Evolutionary conservation across 495 filamentous ascomycete genomes (phyloP).

Genomic region (Penicillium arizonense): DNA sequence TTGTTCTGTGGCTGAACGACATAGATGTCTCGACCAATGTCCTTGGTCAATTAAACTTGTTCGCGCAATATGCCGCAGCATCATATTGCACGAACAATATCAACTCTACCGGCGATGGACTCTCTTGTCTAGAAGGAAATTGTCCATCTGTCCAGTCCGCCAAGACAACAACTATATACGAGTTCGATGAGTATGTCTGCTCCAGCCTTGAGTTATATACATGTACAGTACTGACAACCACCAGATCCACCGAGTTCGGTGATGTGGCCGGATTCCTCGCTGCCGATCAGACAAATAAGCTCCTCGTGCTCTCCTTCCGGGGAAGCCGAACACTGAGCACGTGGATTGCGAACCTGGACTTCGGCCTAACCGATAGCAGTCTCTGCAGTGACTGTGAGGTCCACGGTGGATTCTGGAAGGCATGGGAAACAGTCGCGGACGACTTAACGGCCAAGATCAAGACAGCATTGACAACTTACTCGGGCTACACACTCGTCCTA

Average conservation of each 20-base stretch:
- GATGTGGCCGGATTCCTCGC: conserved; percentile 72
- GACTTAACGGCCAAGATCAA: conserved; percentile 36
- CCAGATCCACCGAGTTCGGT: conserved; percentile 48
- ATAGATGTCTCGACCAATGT: conserved; percentile 31
- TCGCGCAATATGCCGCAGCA: conserved; percentile 68
- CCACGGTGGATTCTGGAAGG: conserved; percentile 54
- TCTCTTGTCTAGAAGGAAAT: conserved; percentile 56
- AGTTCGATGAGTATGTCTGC: conserved; percentile 58
- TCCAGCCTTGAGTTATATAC: not conserved
- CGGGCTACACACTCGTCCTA: conserved; percentile 52
- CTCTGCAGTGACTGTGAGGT: conserved; percentile 47
- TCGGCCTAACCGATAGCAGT: conserved; percentile 24
- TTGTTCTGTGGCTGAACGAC: conserved; percentile 1
- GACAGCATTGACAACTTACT: conserved; percentile 36
- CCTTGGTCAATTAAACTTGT: conserved; percentile 53
- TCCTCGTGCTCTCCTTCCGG: conserved; percentile 69
- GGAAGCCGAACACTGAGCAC: conserved; percentile 62
- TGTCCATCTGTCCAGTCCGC: conserved; percentile 62
- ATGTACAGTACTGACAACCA: conserved; percentile 3
- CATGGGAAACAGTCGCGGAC: conserved; percentile 50
- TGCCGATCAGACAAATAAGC: conserved; percentile 56
- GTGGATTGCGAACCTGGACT: conserved; percentile 63
- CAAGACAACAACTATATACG: conserved; percentile 51
- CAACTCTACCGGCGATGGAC: conserved; percentile 38
- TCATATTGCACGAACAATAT: conserved; percentile 62